A percentile compares a stretch with the other conserved stretches of the same genome.
Conservation (phyloP, 192 early-diverging fungal species). For the Backusella psychrophila region DNA sequence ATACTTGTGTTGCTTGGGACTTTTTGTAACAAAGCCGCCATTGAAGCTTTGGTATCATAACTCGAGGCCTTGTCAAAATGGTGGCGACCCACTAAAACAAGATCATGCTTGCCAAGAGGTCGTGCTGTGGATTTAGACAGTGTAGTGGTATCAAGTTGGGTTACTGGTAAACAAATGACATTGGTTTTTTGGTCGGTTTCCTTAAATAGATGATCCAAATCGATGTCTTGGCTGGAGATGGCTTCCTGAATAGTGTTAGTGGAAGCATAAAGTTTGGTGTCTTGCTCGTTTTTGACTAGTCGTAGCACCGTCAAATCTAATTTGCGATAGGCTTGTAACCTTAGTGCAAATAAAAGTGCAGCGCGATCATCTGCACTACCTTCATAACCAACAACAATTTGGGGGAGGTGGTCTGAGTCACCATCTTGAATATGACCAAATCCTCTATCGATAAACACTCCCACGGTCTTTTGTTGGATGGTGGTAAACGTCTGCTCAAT, state of each 20-base stretch:
- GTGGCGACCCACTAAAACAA: not conserved
- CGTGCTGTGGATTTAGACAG: not conserved
- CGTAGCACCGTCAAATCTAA: constrained; percentile 55
- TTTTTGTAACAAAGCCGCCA: not conserved
- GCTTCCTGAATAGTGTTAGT: not conserved
- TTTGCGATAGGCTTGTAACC: constrained; percentile 45
- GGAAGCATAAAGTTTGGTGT: constrained; percentile 2
- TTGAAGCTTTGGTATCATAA: not conserved
- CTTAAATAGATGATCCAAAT: not conserved
- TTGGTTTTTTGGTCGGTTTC: not conserved
- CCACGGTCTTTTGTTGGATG: constrained; percentile 43
- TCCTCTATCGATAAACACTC: constrained; percentile 69
- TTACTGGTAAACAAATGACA: not conserved
- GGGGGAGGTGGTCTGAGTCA: constrained; percentile 43
- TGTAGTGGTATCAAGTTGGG: not conserved
- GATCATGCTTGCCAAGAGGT: not conserved
- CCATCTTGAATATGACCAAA: constrained; percentile 52
- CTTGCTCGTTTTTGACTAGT: constrained; percentile 14
- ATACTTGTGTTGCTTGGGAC: not conserved
- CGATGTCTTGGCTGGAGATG: not conserved
- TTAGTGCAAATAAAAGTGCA: constrained; percentile 53
- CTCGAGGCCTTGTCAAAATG: not conserved
- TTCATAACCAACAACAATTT: constrained; percentile 68
- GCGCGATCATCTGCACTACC: constrained; percentile 77
- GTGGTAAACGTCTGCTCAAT: constrained; percentile 20